A percentile compares a stretch with the other conserved stretches of the same genome.
Conservation (phyloP, 306 rosid species). For the Dalbergia cultrata region DNA sequence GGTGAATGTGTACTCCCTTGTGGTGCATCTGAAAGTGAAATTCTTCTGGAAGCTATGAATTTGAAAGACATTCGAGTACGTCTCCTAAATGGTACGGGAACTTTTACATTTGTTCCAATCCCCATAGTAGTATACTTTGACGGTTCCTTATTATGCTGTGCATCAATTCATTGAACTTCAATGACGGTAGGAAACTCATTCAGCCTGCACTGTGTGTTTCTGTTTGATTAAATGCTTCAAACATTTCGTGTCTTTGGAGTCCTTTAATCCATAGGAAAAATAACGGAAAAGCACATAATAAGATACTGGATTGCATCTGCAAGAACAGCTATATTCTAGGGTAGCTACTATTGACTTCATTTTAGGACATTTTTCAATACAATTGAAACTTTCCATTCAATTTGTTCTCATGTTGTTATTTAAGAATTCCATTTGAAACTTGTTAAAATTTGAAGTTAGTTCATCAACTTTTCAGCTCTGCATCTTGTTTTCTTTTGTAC, state of each 20-base stretch:
- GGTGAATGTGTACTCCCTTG: slow-evolving; percentile 76
- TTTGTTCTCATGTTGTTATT: neutral
- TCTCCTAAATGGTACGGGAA: slow-evolving; percentile 77
- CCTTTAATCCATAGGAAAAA: slow-evolving; percentile 12
- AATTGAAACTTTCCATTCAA: too few relatives aligned
- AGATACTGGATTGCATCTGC: neutral
- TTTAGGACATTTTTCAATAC: slow-evolving; percentile 12
- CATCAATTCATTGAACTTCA: slow-evolving; percentile 32
- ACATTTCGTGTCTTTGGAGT: slow-evolving; percentile 17
- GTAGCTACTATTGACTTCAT: slow-evolving; percentile 1
- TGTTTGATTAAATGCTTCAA: slow-evolving; percentile 28
- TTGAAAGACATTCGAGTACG: slow-evolving; percentile 83
- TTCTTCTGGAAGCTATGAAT: slow-evolving; percentile 62
- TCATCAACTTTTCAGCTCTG: neutral
- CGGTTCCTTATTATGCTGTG: neutral
- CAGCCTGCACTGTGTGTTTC: slow-evolving; percentile 13
- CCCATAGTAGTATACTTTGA: neutral
- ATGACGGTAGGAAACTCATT: slow-evolving; percentile 16
- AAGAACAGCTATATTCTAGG: slow-evolving; percentile 4
- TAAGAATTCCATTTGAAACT: slow-evolving; percentile 9
- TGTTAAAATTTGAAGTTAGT: neutral
- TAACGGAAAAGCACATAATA: neutral
- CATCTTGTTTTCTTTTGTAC: neutral
- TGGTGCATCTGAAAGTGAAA: slow-evolving; percentile 54
- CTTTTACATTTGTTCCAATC: slow-evolving; percentile 30